A percentile compares a stretch with the other conserved stretches of the same genome.
These are phyloP conservation scores for Tylopilus intermedius DNA, from an alignment of 768 basidiomycete genomes.

Conservation along the genomic window DNA sequence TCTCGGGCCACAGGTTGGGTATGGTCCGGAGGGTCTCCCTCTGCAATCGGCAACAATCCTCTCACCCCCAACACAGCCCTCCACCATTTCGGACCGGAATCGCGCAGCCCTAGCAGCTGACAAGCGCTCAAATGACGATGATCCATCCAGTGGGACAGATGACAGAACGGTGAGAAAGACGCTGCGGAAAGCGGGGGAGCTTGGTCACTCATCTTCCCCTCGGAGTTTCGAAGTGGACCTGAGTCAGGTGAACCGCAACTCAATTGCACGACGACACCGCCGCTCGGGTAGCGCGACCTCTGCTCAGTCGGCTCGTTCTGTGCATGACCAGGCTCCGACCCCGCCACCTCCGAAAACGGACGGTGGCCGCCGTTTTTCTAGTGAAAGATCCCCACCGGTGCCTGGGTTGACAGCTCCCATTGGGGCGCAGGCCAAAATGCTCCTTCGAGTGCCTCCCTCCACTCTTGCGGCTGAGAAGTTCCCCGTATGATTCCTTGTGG, in stretches of 20 bases:
- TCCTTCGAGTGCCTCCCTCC: constrained; percentile 38
- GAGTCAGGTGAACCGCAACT: constrained; percentile 50
- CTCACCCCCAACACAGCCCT: constrained; percentile 22
- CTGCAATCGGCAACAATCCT: constrained; percentile 8
- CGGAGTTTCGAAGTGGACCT: constrained; percentile 60
- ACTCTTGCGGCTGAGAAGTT: constrained; percentile 55
- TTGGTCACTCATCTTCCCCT: constrained; percentile 64
- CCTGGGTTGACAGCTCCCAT: constrained; percentile 57
- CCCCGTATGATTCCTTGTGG: constrained; percentile 75
- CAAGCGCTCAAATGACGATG: constrained; percentile 26
- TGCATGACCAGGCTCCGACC: constrained; percentile 78
- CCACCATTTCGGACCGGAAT: constrained; percentile 10
- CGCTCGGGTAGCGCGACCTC: constrained; percentile 57
- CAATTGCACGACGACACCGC: constrained; percentile 45
- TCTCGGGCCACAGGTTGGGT: constrained; percentile 48
- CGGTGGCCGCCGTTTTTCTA: constrained; percentile 56
- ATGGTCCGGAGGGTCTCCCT: constrained; percentile 26
- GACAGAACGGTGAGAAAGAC: constrained; percentile 28
- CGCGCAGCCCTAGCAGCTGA: constrained; percentile 21
- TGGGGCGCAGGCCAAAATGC: constrained; percentile 34
- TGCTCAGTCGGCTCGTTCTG: constrained; percentile 63
- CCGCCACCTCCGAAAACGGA: constrained; percentile 73
- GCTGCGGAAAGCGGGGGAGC: constrained; percentile 21
- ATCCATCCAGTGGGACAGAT: constrained; percentile 28
- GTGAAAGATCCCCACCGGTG: constrained; percentile 62